Percentiles rank a stretch among this genome's conserved stretches.
Evolutionary conservation across 2,329 filamentous ascomycete genomes (phyloP).

Genomic region (Fusarium sororula): DNA sequence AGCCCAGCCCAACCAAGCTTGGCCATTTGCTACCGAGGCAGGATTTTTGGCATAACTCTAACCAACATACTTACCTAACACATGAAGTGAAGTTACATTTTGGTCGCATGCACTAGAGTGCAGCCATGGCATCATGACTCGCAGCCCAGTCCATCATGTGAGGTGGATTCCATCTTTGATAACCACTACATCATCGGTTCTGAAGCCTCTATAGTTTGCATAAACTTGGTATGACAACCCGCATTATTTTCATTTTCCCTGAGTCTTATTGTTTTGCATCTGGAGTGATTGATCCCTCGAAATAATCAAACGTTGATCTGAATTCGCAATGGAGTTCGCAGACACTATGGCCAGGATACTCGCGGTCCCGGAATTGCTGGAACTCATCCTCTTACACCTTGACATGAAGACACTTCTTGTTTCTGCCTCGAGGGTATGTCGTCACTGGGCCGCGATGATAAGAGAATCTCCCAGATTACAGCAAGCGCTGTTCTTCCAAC

Average conservation of each 20-base stretch:
- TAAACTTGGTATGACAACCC: not conserved
- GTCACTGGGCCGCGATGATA: constrained; percentile 29
- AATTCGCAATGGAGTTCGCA: not conserved
- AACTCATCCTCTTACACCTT: constrained; percentile 39
- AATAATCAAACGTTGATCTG: not conserved
- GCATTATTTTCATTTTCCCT: not conserved
- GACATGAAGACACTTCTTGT: constrained; percentile 42
- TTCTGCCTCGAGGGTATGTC: constrained; percentile 38
- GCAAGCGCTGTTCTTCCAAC: constrained; percentile 25
- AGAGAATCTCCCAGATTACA: constrained; percentile 16
- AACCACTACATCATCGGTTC: not conserved
- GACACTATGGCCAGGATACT: not conserved
- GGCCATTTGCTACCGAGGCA: constrained; percentile 5
- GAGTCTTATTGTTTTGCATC: not conserved
- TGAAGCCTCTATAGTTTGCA: not conserved
- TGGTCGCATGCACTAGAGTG: not conserved
- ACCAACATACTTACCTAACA: not conserved
- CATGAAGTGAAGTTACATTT: not conserved
- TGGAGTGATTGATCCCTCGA: not conserved
- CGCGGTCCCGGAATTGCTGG: constrained; percentile 39
- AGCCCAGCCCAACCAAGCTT: not conserved
- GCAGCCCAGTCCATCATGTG: not conserved
- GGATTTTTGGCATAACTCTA: not conserved
- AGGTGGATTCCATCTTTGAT: not conserved
- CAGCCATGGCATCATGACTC: constrained; percentile 13